Percentiles rank a stretch among this genome's conserved stretches.
These are phyloP conservation scores for Alternaria sp. DNA, from an alignment of 2,329 filamentous ascomycete genomes.

Conservation along the genomic window DNA sequence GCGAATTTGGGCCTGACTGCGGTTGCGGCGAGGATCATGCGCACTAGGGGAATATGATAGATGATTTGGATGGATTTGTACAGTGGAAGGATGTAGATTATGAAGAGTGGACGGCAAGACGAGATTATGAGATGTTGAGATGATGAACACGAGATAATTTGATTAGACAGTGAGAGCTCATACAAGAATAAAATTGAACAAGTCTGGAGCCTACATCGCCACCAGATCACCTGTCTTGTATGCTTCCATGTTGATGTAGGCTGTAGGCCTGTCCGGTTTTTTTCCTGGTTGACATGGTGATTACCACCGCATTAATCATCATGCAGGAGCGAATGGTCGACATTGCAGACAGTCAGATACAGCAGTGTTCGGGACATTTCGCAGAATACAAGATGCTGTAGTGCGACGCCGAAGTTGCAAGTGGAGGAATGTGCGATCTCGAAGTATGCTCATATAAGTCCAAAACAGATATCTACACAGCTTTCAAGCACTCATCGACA, in stretches of 20 bases:
- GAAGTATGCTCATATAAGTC: neutral
- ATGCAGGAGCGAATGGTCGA: neutral
- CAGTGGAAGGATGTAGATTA: neutral
- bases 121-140: neutral
- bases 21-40: slow-evolving; percentile 31
- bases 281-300: neutral
- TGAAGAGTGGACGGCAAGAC: neutral
- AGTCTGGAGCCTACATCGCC: neutral
- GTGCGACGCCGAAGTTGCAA: neutral
- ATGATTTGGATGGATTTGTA: neutral
- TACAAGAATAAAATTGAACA: neutral
- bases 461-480: neutral
- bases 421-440: neutral
- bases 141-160: neutral
- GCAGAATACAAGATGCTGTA: neutral
- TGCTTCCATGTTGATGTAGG: neutral
- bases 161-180: neutral
- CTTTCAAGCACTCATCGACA: slow-evolving; percentile 1
- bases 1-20: slow-evolving; percentile 38
- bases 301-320: neutral
- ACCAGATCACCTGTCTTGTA: neutral
- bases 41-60: slow-evolving; percentile 15
- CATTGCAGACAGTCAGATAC: neutral
- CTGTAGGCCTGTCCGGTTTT: neutral
- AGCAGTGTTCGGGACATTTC: neutral